Base-by-base conservation (phyloP, 2,329 filamentous ascomycete genomes). In the Hawksworthiomyces lignivorus region DNA sequence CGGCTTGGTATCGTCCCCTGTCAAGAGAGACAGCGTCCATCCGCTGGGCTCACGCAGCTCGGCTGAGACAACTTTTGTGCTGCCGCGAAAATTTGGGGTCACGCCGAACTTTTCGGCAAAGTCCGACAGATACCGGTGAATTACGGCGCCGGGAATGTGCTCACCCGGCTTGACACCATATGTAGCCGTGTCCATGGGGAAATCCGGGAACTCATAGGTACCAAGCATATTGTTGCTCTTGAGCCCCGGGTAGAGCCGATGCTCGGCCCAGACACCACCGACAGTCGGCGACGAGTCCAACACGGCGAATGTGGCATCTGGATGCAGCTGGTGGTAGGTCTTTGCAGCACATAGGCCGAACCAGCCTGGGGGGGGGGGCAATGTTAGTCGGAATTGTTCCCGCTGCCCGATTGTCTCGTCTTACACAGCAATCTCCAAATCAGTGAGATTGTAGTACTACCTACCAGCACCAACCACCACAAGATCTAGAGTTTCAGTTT, bases 161-260 rank as follows among this genome's bases (percentile, higher is more conserved):
- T 72, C 52, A 3, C 64, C 64, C 0, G 60, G 55, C 33, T 65
- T 55, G 20, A 76, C 58, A 1, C 64, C 65, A 50, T 73, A 80
- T 0, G 61, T 67, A 17, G 69, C 69, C 7, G 63, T 59, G 44
- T 71, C 67, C 77, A 89, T 82, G 15, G 82, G 81, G 46, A 84
- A 86, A 52, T 87, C 84, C 0, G 77, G 76, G 52, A 75, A 87
- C 57, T 89, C 82, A 50, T 81, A 86, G 0, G 77, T 82, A 3
- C 84, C 83, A 10, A 81, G 58, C 56, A 86, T 72, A 53, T 88
- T 88, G 60, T 90, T 89, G 40, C 75, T 80, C 52, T 79, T 83
- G 36, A 90, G 68, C 1, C 76, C 78, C 0, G 78, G 74, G 56
- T 88, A 83, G 1, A 87, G 61, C 1, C 82, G 72, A 28, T 82